phyloP scores from a whole-genome alignment of 2,329 filamentous ascomycete genomes.

The Ascomycota sp. region DNA sequence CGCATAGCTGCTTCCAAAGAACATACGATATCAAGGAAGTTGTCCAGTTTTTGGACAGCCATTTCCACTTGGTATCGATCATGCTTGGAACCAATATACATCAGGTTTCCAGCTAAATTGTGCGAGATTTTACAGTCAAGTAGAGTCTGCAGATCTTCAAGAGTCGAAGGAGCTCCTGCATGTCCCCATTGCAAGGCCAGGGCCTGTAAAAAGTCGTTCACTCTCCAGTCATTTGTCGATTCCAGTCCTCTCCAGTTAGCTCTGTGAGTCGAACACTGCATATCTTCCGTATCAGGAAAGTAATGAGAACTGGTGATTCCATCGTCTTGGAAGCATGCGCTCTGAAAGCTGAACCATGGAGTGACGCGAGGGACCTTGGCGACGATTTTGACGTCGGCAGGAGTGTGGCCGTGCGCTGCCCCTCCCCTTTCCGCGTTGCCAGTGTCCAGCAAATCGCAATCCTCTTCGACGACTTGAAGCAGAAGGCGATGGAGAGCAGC shows the following conservation, averaged over 20 bases:
- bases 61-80: constrained; percentile 2
- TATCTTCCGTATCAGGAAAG: no score
- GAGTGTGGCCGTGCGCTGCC: constrained; percentile 1
- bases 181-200: neutral
- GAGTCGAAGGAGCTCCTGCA: neutral
- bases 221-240: constrained; percentile 1
- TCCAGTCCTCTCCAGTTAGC: constrained; percentile 8
- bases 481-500: constrained; percentile 6
- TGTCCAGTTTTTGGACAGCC: constrained; percentile 6
- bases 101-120: constrained; percentile 8
- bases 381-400: constrained; percentile 6
- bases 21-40: constrained; percentile 3
- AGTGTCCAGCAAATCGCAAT: constrained; percentile 3
- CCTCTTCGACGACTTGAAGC: constrained; percentile 4
- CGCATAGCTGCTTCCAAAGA: no score
- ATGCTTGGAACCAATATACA: constrained; percentile 10
- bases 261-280: no score
- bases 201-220: constrained; percentile 1
- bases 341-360: constrained; percentile 6
- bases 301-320: no score
- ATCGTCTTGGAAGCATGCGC: no score
- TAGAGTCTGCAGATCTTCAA: constrained; percentile 3
- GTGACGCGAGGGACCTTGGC: constrained; percentile 5
- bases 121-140: constrained; percentile 7
- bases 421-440: neutral